Conservation (phyloP, 768 basidiomycete genomes). For the Kwoniella mangroviensis region DNA sequence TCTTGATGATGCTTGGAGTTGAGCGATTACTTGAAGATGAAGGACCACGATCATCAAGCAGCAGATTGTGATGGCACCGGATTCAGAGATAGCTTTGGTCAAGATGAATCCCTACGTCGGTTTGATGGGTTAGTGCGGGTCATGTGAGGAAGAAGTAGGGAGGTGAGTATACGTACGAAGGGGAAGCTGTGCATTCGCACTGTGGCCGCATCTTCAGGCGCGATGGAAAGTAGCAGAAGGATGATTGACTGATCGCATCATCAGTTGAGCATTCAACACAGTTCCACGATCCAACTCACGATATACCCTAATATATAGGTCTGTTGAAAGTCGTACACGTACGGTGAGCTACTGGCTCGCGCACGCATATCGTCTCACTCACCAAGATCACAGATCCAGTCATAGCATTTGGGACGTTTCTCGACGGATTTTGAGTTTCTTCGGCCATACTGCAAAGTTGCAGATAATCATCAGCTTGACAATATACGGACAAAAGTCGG, state of each 20-base stretch:
- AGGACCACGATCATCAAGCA: slow-evolving; percentile 49
- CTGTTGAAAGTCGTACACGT: slow-evolving; percentile 14
- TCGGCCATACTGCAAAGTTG: slow-evolving; percentile 54
- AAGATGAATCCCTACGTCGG: slow-evolving; percentile 54
- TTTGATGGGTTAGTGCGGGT: not conserved
- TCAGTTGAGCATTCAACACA: not conserved
- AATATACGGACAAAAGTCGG: not conserved
- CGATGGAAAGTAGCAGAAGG: slow-evolving; percentile 52
- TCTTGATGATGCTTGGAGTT: slow-evolving; percentile 59
- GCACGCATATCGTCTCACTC: slow-evolving; percentile 23
- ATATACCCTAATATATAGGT: slow-evolving; percentile 59
- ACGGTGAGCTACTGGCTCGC: not conserved
- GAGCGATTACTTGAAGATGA: slow-evolving; percentile 56
- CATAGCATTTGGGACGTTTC: slow-evolving; percentile 60
- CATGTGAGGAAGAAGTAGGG: not conserved
- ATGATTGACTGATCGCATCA: slow-evolving; percentile 48
- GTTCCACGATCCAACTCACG: slow-evolving; percentile 30
- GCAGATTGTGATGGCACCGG: slow-evolving; percentile 49
- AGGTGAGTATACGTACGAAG: slow-evolving; percentile 34
- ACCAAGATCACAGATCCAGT: slow-evolving; percentile 41
- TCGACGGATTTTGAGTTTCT: slow-evolving; percentile 58
- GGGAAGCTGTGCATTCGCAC: slow-evolving; percentile 45
- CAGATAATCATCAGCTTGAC: not conserved
- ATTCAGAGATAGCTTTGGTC: slow-evolving; percentile 49
- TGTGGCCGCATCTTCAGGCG: slow-evolving; percentile 19